Evolutionary conservation across 768 basidiomycete genomes (phyloP).

Genomic region (Leccinum subtestaceum): DNA sequence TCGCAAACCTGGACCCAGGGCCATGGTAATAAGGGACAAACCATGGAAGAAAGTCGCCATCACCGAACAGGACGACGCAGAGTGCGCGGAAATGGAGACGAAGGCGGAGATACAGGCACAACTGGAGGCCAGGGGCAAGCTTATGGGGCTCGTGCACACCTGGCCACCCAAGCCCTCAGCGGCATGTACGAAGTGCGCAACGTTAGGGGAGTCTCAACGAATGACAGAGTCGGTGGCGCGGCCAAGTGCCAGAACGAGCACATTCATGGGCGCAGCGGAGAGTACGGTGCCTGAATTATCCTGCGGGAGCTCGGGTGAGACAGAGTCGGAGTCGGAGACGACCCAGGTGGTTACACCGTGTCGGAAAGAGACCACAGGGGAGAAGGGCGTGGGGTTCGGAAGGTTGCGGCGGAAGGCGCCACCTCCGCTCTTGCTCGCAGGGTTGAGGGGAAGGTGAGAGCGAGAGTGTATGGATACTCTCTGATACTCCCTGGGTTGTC

Average conservation of each 20-base stretch:
- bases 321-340: constrained; percentile 9
- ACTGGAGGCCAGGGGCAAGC: background rate
- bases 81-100: constrained; percentile 7
- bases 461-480: background rate
- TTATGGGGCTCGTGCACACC: constrained; percentile 11
- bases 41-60: constrained; percentile 31
- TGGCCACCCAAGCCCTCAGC: constrained; percentile 23
- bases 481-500: background rate
- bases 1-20: background rate
- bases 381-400: constrained; percentile 8
- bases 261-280: background rate
- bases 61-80: constrained; percentile 27
- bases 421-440: background rate
- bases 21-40: constrained; percentile 9
- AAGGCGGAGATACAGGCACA: background rate
- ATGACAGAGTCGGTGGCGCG: background rate
- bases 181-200: constrained; percentile 8
- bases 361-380: background rate
- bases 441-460: background rate
- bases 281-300: constrained; percentile 9
- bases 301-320: constrained; percentile 12
- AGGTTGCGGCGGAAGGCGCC: constrained; percentile 9
- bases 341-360: background rate
- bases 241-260: background rate
- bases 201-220: background rate